A percentile compares a stretch with the other conserved stretches of the same genome.
Conservation (phyloP, 331 rosid genomes). For the Quercus tomentella region DNA sequence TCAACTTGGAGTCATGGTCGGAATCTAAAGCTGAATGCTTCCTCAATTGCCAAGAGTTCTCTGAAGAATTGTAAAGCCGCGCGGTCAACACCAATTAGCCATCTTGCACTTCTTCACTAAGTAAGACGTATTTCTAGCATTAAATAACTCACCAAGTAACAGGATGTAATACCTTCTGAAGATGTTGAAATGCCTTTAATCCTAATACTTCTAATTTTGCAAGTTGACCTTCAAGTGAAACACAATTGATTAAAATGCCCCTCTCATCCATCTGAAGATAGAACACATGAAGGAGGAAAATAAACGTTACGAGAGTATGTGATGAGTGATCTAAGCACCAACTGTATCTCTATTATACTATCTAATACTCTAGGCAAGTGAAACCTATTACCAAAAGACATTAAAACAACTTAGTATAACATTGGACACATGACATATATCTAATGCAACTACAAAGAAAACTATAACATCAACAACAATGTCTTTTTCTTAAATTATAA, state of each 20-base stretch:
- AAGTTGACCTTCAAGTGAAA: constrained; percentile 78
- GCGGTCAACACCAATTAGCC: constrained; percentile 14
- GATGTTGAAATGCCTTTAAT: constrained; percentile 57
- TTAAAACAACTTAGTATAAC: neutral
- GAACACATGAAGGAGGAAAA: constrained; percentile 1
- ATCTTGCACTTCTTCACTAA: neutral
- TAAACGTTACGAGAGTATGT: neutral
- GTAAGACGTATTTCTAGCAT: neutral
- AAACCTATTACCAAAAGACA: neutral
- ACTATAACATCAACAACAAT: neutral
- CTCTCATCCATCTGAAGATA: constrained; percentile 55
- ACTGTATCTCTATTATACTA: neutral
- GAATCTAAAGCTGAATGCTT: constrained; percentile 26
- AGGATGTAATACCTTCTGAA: constrained; percentile 66
- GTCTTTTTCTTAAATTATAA: neutral
- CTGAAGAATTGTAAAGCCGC: constrained; percentile 42
- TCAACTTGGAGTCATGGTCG: constrained; percentile 28
- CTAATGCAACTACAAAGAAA: neutral
- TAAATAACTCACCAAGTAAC: constrained; percentile 39
- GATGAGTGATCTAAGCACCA: neutral
- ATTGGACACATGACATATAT: neutral
- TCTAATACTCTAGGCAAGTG: neutral
- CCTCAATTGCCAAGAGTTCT: constrained; percentile 37
- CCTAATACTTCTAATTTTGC: constrained; percentile 77
- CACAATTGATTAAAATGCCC: constrained; percentile 37